Base-by-base conservation (phyloP, 139 green algal genomes). In the Coelastrella sp. region DNA sequence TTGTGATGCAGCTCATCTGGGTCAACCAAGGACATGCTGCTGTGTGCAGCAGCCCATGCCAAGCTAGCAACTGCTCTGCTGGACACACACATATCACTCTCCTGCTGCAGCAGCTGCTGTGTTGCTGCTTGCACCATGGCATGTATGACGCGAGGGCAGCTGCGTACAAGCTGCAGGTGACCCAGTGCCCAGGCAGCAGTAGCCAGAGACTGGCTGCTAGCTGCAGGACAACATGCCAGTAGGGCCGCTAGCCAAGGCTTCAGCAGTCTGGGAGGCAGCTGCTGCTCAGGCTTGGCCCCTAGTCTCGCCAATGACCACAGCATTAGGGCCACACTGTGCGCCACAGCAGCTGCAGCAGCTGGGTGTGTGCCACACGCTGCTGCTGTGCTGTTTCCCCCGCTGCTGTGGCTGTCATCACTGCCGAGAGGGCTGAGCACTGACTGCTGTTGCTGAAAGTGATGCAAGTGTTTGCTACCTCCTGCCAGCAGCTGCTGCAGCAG, bases 91-190 rank as follows among this genome's bases (percentile, higher is more conserved):
- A 54, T 20, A 11, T 19, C 47, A 19, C 66, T 88, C 58, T 57
- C 17, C 73, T 80, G 86, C 59, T 90, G 74, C 73, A 83, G 57
- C 10, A 75, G 56, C 7, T 65, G 47, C 19, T 88, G 85, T 8
- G 85, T n/a, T 83, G 85, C 85, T 76, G 59, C 74, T 74, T 87
- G 80, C 71, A 91, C 5, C 80, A 87, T 23, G 17, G 32, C 66
- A 5, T 73, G 56, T 8, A 83, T 4, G 56, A 82, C 59, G 7
- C 68, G 61, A 16, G 54, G 68, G 23, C 80, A 91, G 68, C 58
- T 54, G 58, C 73, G 3, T 14, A 59, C 74, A 2, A 92, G 82
- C 89, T 73, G 65, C 74, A 90, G 82, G 7, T 56, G 47, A 22
- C 68, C 56, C 68, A 80, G 54, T 7, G 68, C 83, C 68, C 83